Evolutionary conservation across 164 flowering plant species (phyloP), one percentile per base, ranked within the genome.

Genomic region (Tinospora cordifolia): DNA sequence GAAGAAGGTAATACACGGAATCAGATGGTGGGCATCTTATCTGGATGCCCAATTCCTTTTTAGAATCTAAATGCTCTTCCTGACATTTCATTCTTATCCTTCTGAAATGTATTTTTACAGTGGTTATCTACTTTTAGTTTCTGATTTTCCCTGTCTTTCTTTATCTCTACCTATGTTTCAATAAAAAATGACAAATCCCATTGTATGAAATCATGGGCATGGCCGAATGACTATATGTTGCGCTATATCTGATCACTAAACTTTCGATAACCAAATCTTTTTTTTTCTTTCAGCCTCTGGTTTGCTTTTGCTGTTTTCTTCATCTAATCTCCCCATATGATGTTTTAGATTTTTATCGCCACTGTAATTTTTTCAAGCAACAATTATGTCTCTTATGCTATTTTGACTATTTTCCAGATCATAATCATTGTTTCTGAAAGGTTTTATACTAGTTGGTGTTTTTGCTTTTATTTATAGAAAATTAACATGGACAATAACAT

Each of bases 1-100:
- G 80, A 87, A 80, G 74, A 87, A 87, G 88, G 90, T 87, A 66
- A 69, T 41, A 66, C 22, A n/a, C 21, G 38, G 11, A 15, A 51
- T 51, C n/a, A 51, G 2, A n/a, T 51, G 46, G 11, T 3, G 46
- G 0, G 0, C 46, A 41, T 41, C 2, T 41, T 8, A 41, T 41
- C 46, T 41, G n/a, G n/a, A n/a, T n/a, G n/a, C n/a, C n/a, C n/a
- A n/a, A n/a, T n/a, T n/a, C n/a, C n/a, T n/a, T n/a, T n/a, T n/a
- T n/a, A n/a, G n/a, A 41, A 41, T 3, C 19, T 6, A 1, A 51
- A 51, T 49, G 58, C 14, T 11, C 58, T 7, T 4, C n/a, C 2
- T 51, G 13, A 51, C 21, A n/a, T 51, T 51, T n/a, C 58, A 17
- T 3, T 7, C 13, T 49, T 49, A 49, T 49, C 15, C 58, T 19